phyloP scores from a whole-genome alignment of 2,329 filamentous ascomycete genomes.

The Colletotrichum sp. region DNA sequence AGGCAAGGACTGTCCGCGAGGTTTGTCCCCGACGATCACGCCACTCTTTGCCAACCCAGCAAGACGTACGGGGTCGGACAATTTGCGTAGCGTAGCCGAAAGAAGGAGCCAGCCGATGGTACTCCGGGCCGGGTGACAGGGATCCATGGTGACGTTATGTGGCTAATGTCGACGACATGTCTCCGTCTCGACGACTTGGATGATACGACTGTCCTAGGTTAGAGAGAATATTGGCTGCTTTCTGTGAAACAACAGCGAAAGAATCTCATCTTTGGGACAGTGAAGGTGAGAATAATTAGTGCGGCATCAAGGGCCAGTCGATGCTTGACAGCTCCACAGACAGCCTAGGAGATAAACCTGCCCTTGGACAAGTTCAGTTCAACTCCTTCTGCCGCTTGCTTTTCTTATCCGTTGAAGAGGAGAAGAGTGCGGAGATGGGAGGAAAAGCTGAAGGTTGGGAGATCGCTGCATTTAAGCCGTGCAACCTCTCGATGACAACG shows the following conservation, averaged over 20 bases:
- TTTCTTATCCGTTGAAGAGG: neutral
- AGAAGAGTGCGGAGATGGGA: too few species aligned
- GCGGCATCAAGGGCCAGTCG: neutral
- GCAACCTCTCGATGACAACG: neutral
- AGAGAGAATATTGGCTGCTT: neutral
- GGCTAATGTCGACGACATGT: constrained; percentile 1
- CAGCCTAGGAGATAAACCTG: neutral
- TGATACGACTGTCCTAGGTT: neutral
- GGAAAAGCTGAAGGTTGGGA: neutral
- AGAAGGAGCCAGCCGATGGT: neutral
- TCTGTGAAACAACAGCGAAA: neutral
- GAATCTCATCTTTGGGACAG: neutral
- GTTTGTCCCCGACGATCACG: neutral
- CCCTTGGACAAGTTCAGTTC: neutral
- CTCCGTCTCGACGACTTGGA: neutral
- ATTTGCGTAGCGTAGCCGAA: neutral
- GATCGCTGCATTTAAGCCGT: neutral
- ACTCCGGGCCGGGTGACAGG: neutral
- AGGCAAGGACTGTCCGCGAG: neutral
- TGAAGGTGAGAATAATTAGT: neutral
- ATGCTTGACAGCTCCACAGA: neutral
- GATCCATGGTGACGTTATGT: neutral
- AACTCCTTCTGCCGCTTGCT: fast-evolving
- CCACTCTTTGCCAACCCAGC: neutral
- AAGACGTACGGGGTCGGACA: neutral